Base-by-base conservation (phyloP, 179 eudicot species). In the Spinacia oleracea region DNA sequence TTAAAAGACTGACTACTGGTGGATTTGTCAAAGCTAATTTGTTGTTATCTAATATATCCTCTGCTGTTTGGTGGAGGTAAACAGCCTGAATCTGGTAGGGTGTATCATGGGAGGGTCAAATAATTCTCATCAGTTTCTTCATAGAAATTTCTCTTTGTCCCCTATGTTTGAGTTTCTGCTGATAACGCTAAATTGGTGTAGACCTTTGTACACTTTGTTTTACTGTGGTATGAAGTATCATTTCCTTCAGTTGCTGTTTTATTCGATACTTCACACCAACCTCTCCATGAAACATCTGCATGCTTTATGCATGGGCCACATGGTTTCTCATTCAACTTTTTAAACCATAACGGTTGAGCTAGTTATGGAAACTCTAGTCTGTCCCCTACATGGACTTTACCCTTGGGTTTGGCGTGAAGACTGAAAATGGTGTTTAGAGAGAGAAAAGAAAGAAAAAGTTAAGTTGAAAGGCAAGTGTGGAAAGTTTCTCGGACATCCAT, bases 1-100 rank as follows among this genome's bases (percentile, higher is more conserved):
- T 38, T 38, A 38, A 38, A 38, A 67, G 67, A n/a, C 35, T 78
- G 38, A 20, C 34, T 23, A 29, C 32, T 76, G 51, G 48, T 21
- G 43, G 27, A 16, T 76, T 50, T 40, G 59, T 66, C 38, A 40
- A 40, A 46, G 62, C 40, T 71, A 31, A 15, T 29, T 60, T 29
- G 50, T 21, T 42, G 43, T 48, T 43, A 25, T 72, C 38, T 53
- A 40, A 21, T 62, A 9, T 40, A 55, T 80, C 29, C 34, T 34
- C 62, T 9, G 2, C 72, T 79, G 20, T 38, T 75, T n/a, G 77
- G 42, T 74, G 34, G 43, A 73, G 46, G 23, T 58, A 16, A 20
- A 6, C 21, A 55, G 77, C 69, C 12, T 78, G 74, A 60, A 74
- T 56, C 42, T 15, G 27, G 29, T 81, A 16, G 56, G 60, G 51